Base-by-base conservation (phyloP, 2,329 filamentous ascomycete genomes). In the Paracoccidioides lutzii region DNA sequence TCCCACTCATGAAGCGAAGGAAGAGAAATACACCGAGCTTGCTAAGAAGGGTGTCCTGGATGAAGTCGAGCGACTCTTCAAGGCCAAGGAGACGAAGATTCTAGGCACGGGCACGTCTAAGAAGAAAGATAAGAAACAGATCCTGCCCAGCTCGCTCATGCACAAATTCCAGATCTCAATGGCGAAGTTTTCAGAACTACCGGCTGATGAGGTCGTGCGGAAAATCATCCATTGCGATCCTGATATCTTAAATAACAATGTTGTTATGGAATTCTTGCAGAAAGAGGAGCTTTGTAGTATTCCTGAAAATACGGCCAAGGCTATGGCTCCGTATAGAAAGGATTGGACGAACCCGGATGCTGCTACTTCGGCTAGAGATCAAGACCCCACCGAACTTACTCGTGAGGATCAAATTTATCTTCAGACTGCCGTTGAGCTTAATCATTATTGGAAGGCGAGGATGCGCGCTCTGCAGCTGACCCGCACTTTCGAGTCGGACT, bases 371-470 rank as follows among this genome's bases (percentile, higher is more conserved):
- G 80, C 79, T 60, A 83, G 91, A 55, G 93, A 98, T 69, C 82
- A 86, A 66, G 90, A 97, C 71, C 91, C 91, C 0, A 72, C 70
- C 5, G 93, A 98, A 67, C 82, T 98, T 54, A 96, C 91, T 2
- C 80, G 90, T 59, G 90, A 97, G 70, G 93, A 98, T 73, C 91
- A 97, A 72, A 87, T 98, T 56, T 98, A 90, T 69, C 77, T 98
- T 32, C 88, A 85, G 68, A 97, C 93, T 4, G 88, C 91, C 1
- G 97, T 87, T 65, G 93, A 98, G 70, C 76, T 97, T 61, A 90
- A 95, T 63, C 90, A 96, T 69, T 98, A 98, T 75, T 98, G 93
- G 93, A 96, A 95, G 78, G 89, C 88, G 59, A 85, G 93, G 70
- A 97, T 97, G 85, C 82, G 93, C 63, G 93, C 93, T 41, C 78